These are phyloP conservation scores for Baorangia bicolor DNA, from an alignment of 768 basidiomycete genomes.

Conservation along the genomic window DNA sequence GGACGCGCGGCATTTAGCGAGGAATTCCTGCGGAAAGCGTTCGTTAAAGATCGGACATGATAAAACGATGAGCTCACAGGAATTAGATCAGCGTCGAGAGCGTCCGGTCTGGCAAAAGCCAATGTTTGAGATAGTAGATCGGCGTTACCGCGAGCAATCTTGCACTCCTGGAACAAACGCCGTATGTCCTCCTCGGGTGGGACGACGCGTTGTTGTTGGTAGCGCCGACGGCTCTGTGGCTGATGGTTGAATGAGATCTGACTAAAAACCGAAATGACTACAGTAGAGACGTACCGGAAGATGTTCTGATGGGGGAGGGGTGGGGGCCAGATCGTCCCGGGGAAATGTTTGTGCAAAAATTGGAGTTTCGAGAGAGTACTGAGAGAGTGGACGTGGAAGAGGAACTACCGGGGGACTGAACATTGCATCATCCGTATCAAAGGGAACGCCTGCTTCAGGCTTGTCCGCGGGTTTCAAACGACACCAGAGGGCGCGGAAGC, in stretches of 20 bases:
- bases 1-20: constrained; percentile 71
- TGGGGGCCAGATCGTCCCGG: constrained; percentile 24
- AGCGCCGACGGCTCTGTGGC: constrained; percentile 15
- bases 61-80: constrained; percentile 42
- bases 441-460: constrained; percentile 80
- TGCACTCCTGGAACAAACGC: constrained; percentile 81
- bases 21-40: constrained; percentile 66
- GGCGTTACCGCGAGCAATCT: constrained; percentile 81
- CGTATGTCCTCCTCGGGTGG: constrained; percentile 84
- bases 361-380: constrained; percentile 35
- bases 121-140: constrained; percentile 69
- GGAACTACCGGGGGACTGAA: constrained; percentile 60
- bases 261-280: background rate
- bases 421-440: constrained; percentile 78
- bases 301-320: constrained; percentile 28
- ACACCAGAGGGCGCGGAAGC: constrained; percentile 75
- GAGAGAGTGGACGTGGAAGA: constrained; percentile 30
- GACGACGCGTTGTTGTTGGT: constrained; percentile 44
- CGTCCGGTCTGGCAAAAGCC: constrained; percentile 65
- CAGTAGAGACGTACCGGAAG: constrained; percentile 16
- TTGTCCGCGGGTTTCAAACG: constrained; percentile 78
- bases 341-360: constrained; percentile 38
- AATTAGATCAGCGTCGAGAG: constrained; percentile 64
- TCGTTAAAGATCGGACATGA: background rate
- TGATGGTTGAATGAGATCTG: background rate